A percentile compares a stretch with the other conserved stretches of the same genome.
These are phyloP conservation scores for Candida fluviatilis DNA, from an alignment of 805 yeast species.

Conservation along the genomic window DNA sequence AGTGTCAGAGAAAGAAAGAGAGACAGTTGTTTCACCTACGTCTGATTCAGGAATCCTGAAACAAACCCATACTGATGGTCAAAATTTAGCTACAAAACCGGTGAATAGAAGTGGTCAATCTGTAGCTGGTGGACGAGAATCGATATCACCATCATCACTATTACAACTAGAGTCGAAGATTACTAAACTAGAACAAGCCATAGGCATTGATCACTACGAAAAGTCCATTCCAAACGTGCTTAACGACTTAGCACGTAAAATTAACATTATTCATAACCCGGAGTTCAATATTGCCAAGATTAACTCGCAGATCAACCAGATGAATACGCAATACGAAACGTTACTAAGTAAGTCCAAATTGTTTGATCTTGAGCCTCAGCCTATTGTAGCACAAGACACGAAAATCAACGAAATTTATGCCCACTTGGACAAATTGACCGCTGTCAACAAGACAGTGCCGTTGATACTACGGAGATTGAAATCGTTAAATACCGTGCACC, in stretches of 20 bases:
- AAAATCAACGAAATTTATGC: slow-evolving; percentile 22
- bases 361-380: slow-evolving; percentile 1
- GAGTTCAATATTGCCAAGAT: neutral
- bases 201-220: neutral
- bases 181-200: neutral
- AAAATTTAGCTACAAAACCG: too few relatives aligned
- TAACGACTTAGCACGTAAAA: slow-evolving; percentile 1
- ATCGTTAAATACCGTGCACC: slow-evolving; percentile 28
- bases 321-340: neutral
- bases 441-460: slow-evolving; percentile 19
- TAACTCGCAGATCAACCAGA: neutral
- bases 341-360: neutral
- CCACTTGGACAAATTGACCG: slow-evolving; percentile 23
- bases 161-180: slow-evolving; percentile 2
- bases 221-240: neutral
- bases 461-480: slow-evolving; percentile 24
- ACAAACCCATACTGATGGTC: too few relatives aligned
- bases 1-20: neutral
- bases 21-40: too few relatives aligned
- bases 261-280: slow-evolving; percentile 2
- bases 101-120: too few relatives aligned
- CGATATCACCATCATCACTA: neutral
- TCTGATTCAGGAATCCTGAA: too few relatives aligned
- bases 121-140: neutral
- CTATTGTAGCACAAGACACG: slow-evolving; percentile 7